Evolutionary conservation across 2,329 filamentous ascomycete genomes (phyloP), one percentile per base, ranked within the genome.

Genomic region (Passalora sequoiae): DNA sequence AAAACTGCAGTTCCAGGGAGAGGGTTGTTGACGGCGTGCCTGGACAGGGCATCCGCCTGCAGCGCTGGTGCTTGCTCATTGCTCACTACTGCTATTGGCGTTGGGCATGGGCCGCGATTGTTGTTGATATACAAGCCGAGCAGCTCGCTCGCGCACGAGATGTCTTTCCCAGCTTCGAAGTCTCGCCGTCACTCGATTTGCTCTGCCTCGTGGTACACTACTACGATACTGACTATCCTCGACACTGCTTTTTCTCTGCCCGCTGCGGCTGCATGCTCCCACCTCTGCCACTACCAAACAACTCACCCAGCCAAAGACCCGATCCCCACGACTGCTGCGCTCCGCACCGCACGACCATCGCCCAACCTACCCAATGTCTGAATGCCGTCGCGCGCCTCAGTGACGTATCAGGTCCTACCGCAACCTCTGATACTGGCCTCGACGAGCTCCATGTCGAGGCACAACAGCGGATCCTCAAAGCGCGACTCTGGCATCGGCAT

Each of bases 401-500:
- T 57, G 21, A 47, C 43, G 30, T 47, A 41, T 44, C 52, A 55
- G 43, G 46, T 54, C 38, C 46, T 44, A 43, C 48, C 49, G 17
- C 47, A 52, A 38, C 54, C 53, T 27, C 46, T 57, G 42, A 52
- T 55, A 16, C 38, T 57, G 29, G 38, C 33, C 27, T 46, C 44
- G 38, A 25, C 22, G 22, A 39, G 32, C 19, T 45, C 50, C 35
- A 47, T 46, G 41, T 53, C 50, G 36, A 49, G 49, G 22, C 35
- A 49, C 36, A 39, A 41, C 47, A 54, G 45, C 51, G 40, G 40
- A 40, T 43, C 44, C 20, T 44, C 40, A 16, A 55, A 55, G 38
- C 50, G 45, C 41, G 53, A 53, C 35, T 53, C 50, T 41, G 50
- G 29, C 37, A 53, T 53, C 31, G 51, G 47, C 16, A 40, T 52